Conservation (phyloP, 1,284 basidiomycete genomes). For the Fomitiporia mediterranea region DNA sequence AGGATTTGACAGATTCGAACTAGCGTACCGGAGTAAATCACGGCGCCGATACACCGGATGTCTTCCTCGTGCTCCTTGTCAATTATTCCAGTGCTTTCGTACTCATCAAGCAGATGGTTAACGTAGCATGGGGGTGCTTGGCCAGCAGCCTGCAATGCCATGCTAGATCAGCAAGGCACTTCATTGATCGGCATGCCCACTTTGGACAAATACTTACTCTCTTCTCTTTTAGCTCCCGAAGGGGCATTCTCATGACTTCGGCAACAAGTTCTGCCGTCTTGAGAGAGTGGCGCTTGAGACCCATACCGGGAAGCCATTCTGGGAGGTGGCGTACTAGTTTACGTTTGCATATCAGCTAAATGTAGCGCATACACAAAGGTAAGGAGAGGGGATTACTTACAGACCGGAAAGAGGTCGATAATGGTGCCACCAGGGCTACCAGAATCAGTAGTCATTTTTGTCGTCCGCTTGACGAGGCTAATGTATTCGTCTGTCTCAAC, state of each 20-base stretch:
- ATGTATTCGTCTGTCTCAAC: constrained; percentile 12
- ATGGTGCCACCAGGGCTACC: constrained; percentile 13
- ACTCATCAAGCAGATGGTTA: constrained; percentile 15
- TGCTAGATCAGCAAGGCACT: too few species aligned
- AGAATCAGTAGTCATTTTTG: constrained; percentile 11
- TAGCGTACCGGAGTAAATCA: constrained; percentile 18
- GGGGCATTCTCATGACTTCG: constrained; percentile 17
- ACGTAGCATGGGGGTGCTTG: constrained; percentile 7
- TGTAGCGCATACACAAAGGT: background rate
- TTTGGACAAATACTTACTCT: constrained; percentile 8
- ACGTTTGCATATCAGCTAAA: background rate
- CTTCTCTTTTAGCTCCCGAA: constrained; percentile 15
- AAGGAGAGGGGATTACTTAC: background rate
- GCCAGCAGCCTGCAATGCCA: constrained; percentile 1
- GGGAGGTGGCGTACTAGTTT: constrained; percentile 15
- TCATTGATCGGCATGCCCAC: too few species aligned
- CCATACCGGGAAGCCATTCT: constrained; percentile 15
- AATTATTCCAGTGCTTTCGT: constrained; percentile 8
- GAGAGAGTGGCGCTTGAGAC: constrained; percentile 12
- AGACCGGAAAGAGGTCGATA: constrained; percentile 16
- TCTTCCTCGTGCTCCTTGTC: constrained; percentile 18
- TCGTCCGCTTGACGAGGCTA: constrained; percentile 10
- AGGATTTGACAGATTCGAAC: background rate
- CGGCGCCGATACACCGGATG: constrained; percentile 14
- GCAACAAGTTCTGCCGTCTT: constrained; percentile 4